Base-by-base conservation (phyloP, 768 basidiomycete genomes). In the Polyporus arcularius region DNA sequence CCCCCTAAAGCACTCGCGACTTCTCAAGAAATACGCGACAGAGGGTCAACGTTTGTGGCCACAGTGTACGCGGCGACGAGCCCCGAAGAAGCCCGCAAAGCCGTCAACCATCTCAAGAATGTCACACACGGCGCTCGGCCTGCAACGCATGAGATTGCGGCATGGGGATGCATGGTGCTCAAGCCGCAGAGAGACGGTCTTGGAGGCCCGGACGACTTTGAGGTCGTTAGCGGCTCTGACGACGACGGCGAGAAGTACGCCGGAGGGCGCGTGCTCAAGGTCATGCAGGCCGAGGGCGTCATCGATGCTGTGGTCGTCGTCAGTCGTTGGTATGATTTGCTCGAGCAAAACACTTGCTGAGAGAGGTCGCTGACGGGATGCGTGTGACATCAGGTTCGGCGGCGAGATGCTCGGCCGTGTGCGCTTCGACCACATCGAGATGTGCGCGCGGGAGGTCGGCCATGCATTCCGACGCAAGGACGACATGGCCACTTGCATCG, bases 171-270 rank as follows among this genome's bases (percentile, higher is more conserved):
- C 67, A 90, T 95, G 87, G 79, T 80, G 0, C 73, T 89, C 56
- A 90, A 86, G 71, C 67, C 76, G 11, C 89, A 87, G 3, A 78
- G 76, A 50, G 85, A 80, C 3, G 92, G 92, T 1, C 73, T 94
- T 3, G 78, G 73, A 1, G 88, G 89, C 3, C 85, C 86, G 3
- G 89, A 89, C 30, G 92, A 94, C 67, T 94, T 93, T 66, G 84
- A 86, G 71, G 72, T 92, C 30, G 72, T 75, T 60, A 77, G 79
- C 4, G 89, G 85, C 1, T 81, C 77, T 65, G 83, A 85, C 47
- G 93, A 95, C 66, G 93, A 92, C 52, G 90, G 86, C 4, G 93
- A 94, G 73, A 82, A 82, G 64, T 88, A 85, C 80, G 90, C 83
- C 31, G 87, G 88, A 30, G 78, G 75, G 15, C 81, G 79, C 61